phyloP scores from a whole-genome alignment of 2,329 filamentous ascomycete genomes.

The Sclerotinia trifoliorum region DNA sequence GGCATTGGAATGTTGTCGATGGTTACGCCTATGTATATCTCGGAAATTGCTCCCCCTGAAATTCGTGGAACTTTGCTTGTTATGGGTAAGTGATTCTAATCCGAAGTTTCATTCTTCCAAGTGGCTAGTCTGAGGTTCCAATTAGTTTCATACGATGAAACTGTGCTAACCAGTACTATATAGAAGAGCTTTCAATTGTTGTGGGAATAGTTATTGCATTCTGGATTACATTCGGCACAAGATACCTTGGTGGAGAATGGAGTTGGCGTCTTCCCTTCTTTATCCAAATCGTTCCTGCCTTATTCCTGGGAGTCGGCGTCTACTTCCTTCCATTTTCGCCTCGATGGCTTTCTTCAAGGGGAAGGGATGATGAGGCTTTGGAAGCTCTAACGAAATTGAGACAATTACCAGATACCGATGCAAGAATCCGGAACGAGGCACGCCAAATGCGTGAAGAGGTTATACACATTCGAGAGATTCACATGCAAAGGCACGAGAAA shows the following conservation, averaged over 20 bases:
- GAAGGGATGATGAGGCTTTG: slow-evolving; percentile 49
- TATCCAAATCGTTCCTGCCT: slow-evolving; percentile 32
- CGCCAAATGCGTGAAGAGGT: slow-evolving; percentile 47
- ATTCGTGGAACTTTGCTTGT: slow-evolving; percentile 29
- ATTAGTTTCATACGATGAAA: not conserved
- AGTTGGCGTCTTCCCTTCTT: slow-evolving; percentile 41
- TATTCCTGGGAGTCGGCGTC: slow-evolving; percentile 42
- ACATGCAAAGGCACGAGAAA: slow-evolving; percentile 43
- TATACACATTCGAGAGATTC: slow-evolving; percentile 41
- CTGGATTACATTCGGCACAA: slow-evolving; percentile 46
- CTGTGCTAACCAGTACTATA: not conserved
- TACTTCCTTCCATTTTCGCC: slow-evolving; percentile 49
- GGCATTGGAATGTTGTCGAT: slow-evolving; percentile 50
- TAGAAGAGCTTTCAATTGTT: slow-evolving; percentile 43
- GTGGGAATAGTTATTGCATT: slow-evolving; percentile 46
- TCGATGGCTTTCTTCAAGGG: slow-evolving; percentile 44
- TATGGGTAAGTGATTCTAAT: slow-evolving; percentile 9
- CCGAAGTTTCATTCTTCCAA: not conserved
- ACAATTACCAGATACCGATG: slow-evolving; percentile 48
- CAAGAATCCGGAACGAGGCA: slow-evolving; percentile 51
- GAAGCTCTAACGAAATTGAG: slow-evolving; percentile 52
- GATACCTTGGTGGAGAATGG: slow-evolving; percentile 39
- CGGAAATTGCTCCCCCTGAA: slow-evolving; percentile 49
- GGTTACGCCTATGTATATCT: slow-evolving; percentile 49
- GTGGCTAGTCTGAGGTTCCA: not conserved